Base-by-base conservation (phyloP, 2,329 filamentous ascomycete species). In the Aspergillus cejpii region DNA sequence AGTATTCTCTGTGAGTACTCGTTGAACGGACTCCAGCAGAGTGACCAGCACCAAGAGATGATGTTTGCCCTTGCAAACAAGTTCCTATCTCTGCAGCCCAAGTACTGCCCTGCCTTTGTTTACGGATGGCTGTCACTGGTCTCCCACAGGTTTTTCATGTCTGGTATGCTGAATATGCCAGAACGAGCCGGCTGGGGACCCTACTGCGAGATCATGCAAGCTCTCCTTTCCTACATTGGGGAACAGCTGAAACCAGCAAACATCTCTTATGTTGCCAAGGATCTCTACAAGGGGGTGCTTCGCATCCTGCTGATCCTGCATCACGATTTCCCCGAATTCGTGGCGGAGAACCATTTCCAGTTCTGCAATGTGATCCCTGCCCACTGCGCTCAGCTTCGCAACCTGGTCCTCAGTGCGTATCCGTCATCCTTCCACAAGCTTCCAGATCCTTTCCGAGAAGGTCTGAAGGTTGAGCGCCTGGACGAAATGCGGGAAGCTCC, bases 301-400 rank as follows among this genome's bases (percentile, higher is more conserved):
- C 89, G 94, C 60, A 79, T 96, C 48, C 71, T 97, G 43, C 73
- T 94, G 26, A 78, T 94, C 41, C 73, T 98, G 42, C 87, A 95
- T 55, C 92, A 97, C 61, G 92, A 98, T 65, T 97, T 88, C 67
- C 86, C 91, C 0, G 89, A 96, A 45, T 98, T 95, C 66, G 71
- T 98, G 33, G 85, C 87, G 5, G 87, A 90, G 56, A 88, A 94
- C 64, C 87, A 94, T 61, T 81, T 87, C 54, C 80, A 81, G 54
- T 79, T 98, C 41, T 89, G 84, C 69, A 83, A 85, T 56, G 81
- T 80, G 59, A 84, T 97, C 46, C 87, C 90, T 1, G 79, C 82
- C 40, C 85, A 92, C 59, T 92, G 87, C 67, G 83, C 84, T 12
- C 92, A 97, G 66, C 75, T 96, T 41, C 81, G 90, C 53, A 96